Evolutionary conservation across 2,329 filamentous ascomycete species (phyloP), one percentile per base, ranked within the genome.

Genomic region (Aspergillus hortae): DNA sequence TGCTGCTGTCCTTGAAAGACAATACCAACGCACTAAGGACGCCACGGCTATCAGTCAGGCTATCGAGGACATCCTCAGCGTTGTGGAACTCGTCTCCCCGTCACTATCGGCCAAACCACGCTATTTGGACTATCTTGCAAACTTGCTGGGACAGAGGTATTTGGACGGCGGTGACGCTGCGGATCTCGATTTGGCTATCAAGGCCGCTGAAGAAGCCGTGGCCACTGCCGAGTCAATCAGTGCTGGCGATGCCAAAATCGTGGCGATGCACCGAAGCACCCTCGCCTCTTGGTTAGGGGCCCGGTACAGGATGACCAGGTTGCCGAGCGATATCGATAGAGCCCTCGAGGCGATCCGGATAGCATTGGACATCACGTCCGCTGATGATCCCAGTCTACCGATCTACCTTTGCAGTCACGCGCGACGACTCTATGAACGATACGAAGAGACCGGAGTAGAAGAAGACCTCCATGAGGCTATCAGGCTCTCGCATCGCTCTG

Each of bases 341-440:
- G 44, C 44, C 6, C 30, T 46, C 9, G 30, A 46, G 23, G 30
- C 35, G 11, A 46, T 46, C 32, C 44, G 44, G n/a, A 23, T 46
- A 6, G 44, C 32, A 11, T 38, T 46, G 32, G 32, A 46, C 19
- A 25, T 46, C 30, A 46, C 44, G 9, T 7, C 44, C 12, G 30
- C 15, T 17, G 44, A 38, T 21, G 44, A 46, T 46, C 32, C 43
- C 17, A 46, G 44, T 14, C 11, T 19, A 3, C 32, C 44, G 32
- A 46, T 46, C 44, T 46, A 46, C 21, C 44, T 46, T n/a, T 46
- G 44, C 14, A 46, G 17, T 25, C 32, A 38, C 12, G 44, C 44
- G 10, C 44, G 44, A 15, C 44, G 44, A 4, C 30, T 46, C 30
- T 46, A 46, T 30, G 44, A 46, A 38, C 44, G 44, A 33, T 38